phyloP scores from a whole-genome alignment of 2,329 filamentous ascomycete genomes.

The Orbilia blumenaviensis region DNA sequence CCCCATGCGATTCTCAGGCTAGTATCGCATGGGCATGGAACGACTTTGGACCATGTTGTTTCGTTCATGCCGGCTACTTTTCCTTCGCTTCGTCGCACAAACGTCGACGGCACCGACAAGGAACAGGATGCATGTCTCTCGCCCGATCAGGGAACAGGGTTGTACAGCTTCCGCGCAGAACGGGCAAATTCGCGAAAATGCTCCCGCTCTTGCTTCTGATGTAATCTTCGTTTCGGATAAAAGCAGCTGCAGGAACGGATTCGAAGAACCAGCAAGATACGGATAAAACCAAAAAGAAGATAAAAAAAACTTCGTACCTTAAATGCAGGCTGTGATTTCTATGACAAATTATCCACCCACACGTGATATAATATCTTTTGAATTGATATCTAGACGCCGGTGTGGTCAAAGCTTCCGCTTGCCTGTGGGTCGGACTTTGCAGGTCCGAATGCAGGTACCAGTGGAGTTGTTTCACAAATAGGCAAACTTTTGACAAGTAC shows the following conservation, averaged over 20 bases:
- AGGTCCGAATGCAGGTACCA: constrained; percentile 42
- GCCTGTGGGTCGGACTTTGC: constrained; percentile 40
- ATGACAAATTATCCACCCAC: constrained; percentile 38
- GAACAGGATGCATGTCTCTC: constrained; percentile 34
- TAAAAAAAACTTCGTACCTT: constrained; percentile 37
- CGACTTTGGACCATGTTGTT: constrained; percentile 2
- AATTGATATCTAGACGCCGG: constrained; percentile 47
- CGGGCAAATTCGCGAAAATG: constrained; percentile 22
- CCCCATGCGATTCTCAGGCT: constrained; percentile 21
- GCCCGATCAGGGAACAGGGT: constrained; percentile 53
- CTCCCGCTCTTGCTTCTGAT: constrained; percentile 12
- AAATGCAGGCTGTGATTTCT: constrained; percentile 20
- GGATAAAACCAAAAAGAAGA: not conserved
- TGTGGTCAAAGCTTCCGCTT: constrained; percentile 36
- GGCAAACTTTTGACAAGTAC: constrained; percentile 20
- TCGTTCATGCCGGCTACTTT: constrained; percentile 19
- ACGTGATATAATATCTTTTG: constrained; percentile 45
- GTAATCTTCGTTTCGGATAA: constrained; percentile 43
- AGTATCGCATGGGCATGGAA: constrained; percentile 16
- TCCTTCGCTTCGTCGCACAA: constrained; percentile 25
- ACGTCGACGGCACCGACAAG: constrained; percentile 47
- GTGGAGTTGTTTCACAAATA: constrained; percentile 49
- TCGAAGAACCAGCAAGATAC: not conserved
- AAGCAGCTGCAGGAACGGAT: constrained; percentile 7
- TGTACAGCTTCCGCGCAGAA: constrained; percentile 38